Evolutionary conservation across 129 eudicot species (phyloP).

Genomic region (Chrysanthemum makinoi): DNA sequence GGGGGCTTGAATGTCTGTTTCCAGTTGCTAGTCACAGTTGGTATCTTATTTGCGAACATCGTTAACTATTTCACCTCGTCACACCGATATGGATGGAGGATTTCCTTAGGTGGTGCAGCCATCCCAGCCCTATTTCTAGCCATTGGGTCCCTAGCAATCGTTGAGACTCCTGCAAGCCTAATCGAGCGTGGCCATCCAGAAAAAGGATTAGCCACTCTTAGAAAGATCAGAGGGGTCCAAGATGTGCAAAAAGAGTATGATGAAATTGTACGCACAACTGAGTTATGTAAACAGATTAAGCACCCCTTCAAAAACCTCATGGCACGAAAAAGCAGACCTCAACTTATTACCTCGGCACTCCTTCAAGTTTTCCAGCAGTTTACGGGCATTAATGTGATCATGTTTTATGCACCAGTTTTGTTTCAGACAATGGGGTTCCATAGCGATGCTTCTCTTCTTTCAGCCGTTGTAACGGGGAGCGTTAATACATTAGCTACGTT

Average conservation of each 20-base stretch:
- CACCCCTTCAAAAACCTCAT: slow-evolving; percentile 51
- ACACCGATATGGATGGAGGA: slow-evolving; percentile 53
- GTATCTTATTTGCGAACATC: slow-evolving; percentile 50
- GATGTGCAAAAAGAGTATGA: slow-evolving; percentile 54
- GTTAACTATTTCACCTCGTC: slow-evolving; percentile 45
- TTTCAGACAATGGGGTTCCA: slow-evolving; percentile 71
- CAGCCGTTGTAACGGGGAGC: slow-evolving; percentile 54
- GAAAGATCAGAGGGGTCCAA: slow-evolving; percentile 46
- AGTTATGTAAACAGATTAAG: slow-evolving; percentile 38
- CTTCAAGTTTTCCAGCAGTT: slow-evolving; percentile 66
- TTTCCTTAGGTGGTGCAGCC: slow-evolving; percentile 66
- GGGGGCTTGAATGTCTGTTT: slow-evolving; percentile 61
- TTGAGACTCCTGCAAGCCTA: slow-evolving; percentile 63
- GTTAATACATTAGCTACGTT: slow-evolving; percentile 40
- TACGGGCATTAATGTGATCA: slow-evolving; percentile 69
- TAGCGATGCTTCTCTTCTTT: slow-evolving; percentile 47
- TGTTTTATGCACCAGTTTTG: slow-evolving; percentile 72
- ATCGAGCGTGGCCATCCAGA: slow-evolving; percentile 45
- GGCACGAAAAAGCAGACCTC: slow-evolving; percentile 45
- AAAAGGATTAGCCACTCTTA: slow-evolving; percentile 33
- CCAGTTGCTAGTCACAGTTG: slow-evolving; percentile 57
- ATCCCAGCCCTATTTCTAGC: slow-evolving; percentile 59
- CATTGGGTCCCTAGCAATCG: slow-evolving; percentile 46
- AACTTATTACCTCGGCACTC: slow-evolving; percentile 35
- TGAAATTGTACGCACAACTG: slow-evolving; percentile 41